phyloP scores from a whole-genome alignment of 78 protist species.

The Dictyostelium brefeldianum region DNA sequence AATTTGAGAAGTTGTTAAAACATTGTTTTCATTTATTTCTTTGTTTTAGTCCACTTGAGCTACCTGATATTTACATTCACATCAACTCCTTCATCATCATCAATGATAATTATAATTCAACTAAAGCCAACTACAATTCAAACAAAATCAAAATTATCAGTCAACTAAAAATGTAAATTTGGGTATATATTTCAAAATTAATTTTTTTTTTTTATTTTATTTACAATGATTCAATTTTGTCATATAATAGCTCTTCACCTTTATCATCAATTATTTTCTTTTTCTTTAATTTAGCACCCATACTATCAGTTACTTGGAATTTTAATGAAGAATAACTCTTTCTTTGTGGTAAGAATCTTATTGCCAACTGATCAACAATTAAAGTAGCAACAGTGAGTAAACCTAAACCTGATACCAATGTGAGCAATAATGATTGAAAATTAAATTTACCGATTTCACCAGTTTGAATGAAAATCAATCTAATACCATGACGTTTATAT shows the following conservation, averaged over 20 bases:
- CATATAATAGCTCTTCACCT: constrained; percentile 23
- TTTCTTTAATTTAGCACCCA: not conserved
- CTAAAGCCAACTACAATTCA: too few species aligned
- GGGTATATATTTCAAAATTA: not conserved
- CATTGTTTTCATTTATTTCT: too few species aligned
- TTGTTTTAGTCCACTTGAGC: too few species aligned
- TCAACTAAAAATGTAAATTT: too few species aligned
- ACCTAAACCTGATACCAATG: constrained; percentile 54
- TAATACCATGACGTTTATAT: constrained; percentile 66
- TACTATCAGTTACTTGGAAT: constrained; percentile 34
- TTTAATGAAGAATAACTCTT: constrained; percentile 13
- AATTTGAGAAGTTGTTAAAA: too few species aligned
- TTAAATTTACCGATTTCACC: constrained; percentile 67
- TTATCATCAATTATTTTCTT: not conserved
- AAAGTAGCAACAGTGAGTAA: constrained; percentile 40
- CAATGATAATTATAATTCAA: too few species aligned
- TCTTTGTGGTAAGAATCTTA: constrained; percentile 53
- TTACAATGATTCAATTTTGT: not conserved
- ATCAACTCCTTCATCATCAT: too few species aligned
- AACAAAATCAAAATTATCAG: too few species aligned
- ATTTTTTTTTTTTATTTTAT: not conserved
- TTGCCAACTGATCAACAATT: constrained; percentile 48
- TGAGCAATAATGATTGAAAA: constrained; percentile 54
- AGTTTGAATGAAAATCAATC: constrained; percentile 62
- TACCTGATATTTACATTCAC: too few species aligned